Evolutionary conservation across 2,329 filamentous ascomycete species (phyloP).

Genomic region (Helminthosporium solani): DNA sequence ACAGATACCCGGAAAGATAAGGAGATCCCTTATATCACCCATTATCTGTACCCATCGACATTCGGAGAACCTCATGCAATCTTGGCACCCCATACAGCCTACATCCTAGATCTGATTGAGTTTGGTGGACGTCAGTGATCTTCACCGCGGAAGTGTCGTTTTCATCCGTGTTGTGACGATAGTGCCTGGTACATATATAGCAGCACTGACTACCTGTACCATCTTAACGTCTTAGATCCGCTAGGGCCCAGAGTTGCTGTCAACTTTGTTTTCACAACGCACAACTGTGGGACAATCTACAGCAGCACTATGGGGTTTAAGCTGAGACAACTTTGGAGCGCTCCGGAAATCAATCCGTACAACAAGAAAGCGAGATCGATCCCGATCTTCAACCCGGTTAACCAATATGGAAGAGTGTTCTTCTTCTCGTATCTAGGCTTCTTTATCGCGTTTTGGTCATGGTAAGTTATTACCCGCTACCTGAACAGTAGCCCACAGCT

Average conservation of each 20-base stretch:
- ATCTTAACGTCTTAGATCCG: no score
- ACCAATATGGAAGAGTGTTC: constrained; percentile 82
- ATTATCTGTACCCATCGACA: neutral
- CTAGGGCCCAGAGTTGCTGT: neutral
- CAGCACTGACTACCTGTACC: constrained; percentile 1
- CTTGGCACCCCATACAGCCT: constrained; percentile 24
- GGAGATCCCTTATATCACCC: neutral
- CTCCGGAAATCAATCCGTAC: constrained; percentile 77
- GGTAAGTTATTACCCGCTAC: constrained; percentile 46
- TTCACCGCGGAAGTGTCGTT: constrained; percentile 40
- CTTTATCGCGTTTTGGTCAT: constrained; percentile 85
- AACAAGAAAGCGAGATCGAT: constrained; percentile 81
- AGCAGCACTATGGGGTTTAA: constrained; percentile 35
- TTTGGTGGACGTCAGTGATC: constrained; percentile 26
- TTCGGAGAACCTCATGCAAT: constrained; percentile 24
- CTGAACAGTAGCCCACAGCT: constrained; percentile 9
- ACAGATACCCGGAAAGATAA: neutral
- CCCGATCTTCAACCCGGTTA: constrained; percentile 73
- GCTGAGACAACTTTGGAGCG: constrained; percentile 40
- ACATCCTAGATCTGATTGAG: constrained; percentile 20
- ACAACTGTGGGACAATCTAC: neutral
- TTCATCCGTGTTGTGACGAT: constrained; percentile 1
- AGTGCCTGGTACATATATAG: constrained; percentile 28
- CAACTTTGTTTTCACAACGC: constrained; percentile 8
- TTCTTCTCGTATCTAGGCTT: constrained; percentile 89